These are phyloP conservation scores for Melanogaster broomeanus DNA, from an alignment of 768 basidiomycete species.

Conservation along the genomic window DNA sequence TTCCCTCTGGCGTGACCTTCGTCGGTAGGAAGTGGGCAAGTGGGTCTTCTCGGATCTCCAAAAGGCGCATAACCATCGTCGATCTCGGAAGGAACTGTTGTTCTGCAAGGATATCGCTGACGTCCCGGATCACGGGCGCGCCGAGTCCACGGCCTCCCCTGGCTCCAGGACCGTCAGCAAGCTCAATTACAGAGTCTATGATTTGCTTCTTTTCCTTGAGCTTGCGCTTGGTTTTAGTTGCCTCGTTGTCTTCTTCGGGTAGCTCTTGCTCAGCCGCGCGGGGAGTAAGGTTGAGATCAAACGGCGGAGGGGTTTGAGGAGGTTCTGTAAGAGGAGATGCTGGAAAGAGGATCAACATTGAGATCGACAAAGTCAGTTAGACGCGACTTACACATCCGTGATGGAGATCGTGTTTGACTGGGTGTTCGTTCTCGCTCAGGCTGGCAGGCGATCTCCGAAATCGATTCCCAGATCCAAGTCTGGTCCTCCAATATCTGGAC, in stretches of 20 bases:
- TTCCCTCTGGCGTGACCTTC: conserved; percentile 66
- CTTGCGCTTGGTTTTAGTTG: conserved; percentile 49
- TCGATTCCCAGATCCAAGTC: conserved; percentile 73
- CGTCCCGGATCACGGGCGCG: conserved; percentile 52
- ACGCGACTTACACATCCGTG: conserved; percentile 64
- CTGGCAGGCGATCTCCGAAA: conserved; percentile 58
- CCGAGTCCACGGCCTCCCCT: conserved; percentile 60
- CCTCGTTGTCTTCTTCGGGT: conserved; percentile 40
- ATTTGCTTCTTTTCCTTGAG: conserved; percentile 82
- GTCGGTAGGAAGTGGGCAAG: conserved; percentile 85
- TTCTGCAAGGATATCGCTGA: conserved; percentile 73
- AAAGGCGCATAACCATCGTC: conserved; percentile 78
- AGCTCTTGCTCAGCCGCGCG: conserved; percentile 43
- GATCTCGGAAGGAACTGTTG: conserved; percentile 88
- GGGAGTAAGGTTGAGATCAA: conserved; percentile 49
- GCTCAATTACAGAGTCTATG: conserved; percentile 88
- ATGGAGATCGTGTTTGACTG: conserved; percentile 57
- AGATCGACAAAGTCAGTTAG: background rate
- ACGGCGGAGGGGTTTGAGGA: conserved; percentile 75
- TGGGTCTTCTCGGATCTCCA: conserved; percentile 85
- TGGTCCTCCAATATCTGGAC: conserved; percentile 50
- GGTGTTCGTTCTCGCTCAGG: conserved; percentile 54
- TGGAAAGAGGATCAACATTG: conserved; percentile 29
- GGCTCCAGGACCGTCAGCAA: conserved; percentile 61
- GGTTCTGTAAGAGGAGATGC: conserved; percentile 78